A percentile compares a stretch with the other conserved stretches of the same genome.
These are phyloP conservation scores for Ceratobasidium theobromae DNA, from an alignment of 1,284 basidiomycete species.

Conservation along the genomic window DNA sequence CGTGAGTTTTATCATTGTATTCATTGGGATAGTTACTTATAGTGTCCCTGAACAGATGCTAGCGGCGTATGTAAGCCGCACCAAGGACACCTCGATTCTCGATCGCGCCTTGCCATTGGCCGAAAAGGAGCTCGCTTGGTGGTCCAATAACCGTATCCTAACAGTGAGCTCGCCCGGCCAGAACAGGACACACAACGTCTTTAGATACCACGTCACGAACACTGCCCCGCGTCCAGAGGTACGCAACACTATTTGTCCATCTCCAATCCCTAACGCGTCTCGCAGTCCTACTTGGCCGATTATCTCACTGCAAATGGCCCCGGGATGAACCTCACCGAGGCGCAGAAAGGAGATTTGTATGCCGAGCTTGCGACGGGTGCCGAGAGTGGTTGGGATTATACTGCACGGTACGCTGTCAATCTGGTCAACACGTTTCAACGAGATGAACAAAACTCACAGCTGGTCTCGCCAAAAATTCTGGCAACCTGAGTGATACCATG, in stretches of 20 bases:
- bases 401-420: slow-evolving; percentile 32
- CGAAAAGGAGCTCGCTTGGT: slow-evolving; percentile 79
- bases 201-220: slow-evolving; percentile 74
- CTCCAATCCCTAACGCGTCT: no score
- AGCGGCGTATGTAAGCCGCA: slow-evolving; percentile 59
- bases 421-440: no score
- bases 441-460: slow-evolving; percentile 44
- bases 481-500: slow-evolving; percentile 45
- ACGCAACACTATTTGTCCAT: no score
- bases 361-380: slow-evolving; percentile 87
- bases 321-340: slow-evolving; percentile 56
- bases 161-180: slow-evolving; percentile 74
- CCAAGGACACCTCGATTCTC: slow-evolving; percentile 65
- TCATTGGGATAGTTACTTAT: slow-evolving; percentile 2
- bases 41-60: slow-evolving; percentile 62
- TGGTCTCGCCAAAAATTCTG: slow-evolving; percentile 52
- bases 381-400: slow-evolving; percentile 59
- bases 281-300: slow-evolving; percentile 59
- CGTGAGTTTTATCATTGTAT: slow-evolving; percentile 47
- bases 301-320: slow-evolving; percentile 73
- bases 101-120: slow-evolving; percentile 62
- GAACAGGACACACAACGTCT: slow-evolving; percentile 64
- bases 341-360: slow-evolving; percentile 68
- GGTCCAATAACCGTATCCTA: slow-evolving; percentile 73
- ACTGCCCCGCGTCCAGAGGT: slow-evolving; percentile 89